These are phyloP conservation scores for Gnomoniopsis sp. DNA, from an alignment of 2,329 filamentous ascomycete species.

Conservation along the genomic window DNA sequence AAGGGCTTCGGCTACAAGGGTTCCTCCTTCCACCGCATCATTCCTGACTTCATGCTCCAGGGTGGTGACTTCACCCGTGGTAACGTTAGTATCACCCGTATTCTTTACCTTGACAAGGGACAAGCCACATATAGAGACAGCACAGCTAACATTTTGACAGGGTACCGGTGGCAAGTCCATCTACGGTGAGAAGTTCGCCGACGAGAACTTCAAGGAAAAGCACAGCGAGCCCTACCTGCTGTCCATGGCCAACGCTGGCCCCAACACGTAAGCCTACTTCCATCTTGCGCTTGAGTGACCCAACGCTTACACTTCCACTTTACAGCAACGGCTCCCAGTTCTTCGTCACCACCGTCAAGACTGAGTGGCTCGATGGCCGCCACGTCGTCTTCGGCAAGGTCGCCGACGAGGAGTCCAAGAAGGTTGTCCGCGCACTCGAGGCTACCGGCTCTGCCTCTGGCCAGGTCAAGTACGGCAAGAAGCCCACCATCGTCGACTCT, in stretches of 20 bases:
- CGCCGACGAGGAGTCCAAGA: slow-evolving; percentile 43
- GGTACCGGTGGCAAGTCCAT: slow-evolving; percentile 91
- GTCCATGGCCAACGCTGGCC: slow-evolving; percentile 93
- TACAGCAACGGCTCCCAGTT: slow-evolving; percentile 94
- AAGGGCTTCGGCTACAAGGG: slow-evolving; percentile 80
- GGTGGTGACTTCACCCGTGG: slow-evolving; percentile 92
- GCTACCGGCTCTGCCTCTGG: slow-evolving; percentile 55
- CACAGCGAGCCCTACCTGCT: slow-evolving; percentile 75
- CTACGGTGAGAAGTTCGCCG: slow-evolving; percentile 90
- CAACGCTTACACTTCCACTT: slow-evolving; percentile 27
- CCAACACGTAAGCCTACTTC: slow-evolving; percentile 69
- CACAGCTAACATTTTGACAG: slow-evolving; percentile 38
- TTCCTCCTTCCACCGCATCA: slow-evolving; percentile 89
- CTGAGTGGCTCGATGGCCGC: slow-evolving; percentile 78
- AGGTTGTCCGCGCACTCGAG: slow-evolving; percentile 60
- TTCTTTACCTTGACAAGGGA: neutral
- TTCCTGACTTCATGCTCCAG: slow-evolving; percentile 92
- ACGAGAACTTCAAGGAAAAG: slow-evolving; percentile 83
- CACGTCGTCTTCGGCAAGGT: slow-evolving; percentile 86
- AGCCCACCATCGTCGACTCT: slow-evolving; percentile 54
- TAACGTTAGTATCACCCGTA: slow-evolving; percentile 61
- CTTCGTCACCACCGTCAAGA: slow-evolving; percentile 92
- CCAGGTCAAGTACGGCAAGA: slow-evolving; percentile 51
- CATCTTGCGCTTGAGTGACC: no score
- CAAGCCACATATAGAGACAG: neutral